These are phyloP conservation scores for Ambrosia trifida DNA, from an alignment of 129 eudicot species.

Conservation along the genomic window DNA sequence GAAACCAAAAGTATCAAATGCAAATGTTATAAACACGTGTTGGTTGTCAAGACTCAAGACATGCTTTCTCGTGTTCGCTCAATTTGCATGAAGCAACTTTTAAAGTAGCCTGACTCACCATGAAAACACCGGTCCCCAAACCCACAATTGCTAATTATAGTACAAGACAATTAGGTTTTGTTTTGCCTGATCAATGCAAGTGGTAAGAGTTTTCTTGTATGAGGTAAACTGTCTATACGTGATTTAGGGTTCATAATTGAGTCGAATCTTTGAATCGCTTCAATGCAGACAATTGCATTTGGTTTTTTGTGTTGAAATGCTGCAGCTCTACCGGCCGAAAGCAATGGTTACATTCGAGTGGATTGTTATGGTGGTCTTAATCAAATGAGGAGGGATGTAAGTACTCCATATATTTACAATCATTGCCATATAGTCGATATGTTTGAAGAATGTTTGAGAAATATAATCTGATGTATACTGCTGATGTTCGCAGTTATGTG, in stretches of 20 bases:
- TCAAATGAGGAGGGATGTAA: conserved; percentile 98
- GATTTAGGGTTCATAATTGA: conserved; percentile 22
- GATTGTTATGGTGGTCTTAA: conserved; percentile 99
- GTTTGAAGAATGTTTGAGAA: conserved; percentile 8
- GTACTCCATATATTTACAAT: conserved; percentile 24
- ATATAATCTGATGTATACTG: not conserved
- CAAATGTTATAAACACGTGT: too few relatives aligned
- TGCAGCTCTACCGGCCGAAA: conserved; percentile 88
- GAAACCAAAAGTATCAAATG: too few relatives aligned
- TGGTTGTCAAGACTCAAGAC: too few relatives aligned
- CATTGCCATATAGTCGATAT: not conserved
- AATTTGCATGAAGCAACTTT: too few relatives aligned
- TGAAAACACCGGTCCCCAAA: too few relatives aligned
- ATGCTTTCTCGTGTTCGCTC: too few relatives aligned
- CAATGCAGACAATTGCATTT: conserved; percentile 82
- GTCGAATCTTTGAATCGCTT: conserved; percentile 50
- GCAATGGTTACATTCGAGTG: conserved; percentile 93
- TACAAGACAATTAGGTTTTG: not conserved
- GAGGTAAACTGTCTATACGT: not conserved
- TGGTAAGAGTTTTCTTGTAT: conserved; percentile 3
- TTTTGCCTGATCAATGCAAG: conserved; percentile 6
- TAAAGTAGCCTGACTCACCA: too few relatives aligned
- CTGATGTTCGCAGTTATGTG: conserved; percentile 66
- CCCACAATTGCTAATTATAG: not conserved
- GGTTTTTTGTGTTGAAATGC: conserved; percentile 80